Evolutionary conservation across 805 yeast genomes (phyloP), one percentile per base, ranked within the genome.

Genomic region (Yueomyces sinensis): DNA sequence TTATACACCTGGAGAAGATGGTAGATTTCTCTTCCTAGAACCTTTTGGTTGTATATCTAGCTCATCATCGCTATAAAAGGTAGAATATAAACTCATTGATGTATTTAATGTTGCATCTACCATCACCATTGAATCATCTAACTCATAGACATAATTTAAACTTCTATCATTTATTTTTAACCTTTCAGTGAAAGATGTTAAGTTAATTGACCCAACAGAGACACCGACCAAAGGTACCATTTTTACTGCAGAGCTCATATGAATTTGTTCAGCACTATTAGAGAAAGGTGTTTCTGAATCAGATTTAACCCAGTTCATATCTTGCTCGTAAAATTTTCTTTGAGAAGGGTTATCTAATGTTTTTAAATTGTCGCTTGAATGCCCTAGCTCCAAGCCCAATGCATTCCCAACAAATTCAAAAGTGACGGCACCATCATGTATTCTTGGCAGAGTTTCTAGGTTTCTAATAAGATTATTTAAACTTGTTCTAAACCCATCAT

Each of bases 191-290:
- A 59, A 62, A 17, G 62, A 51, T 34, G 61, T 63, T 31, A 70
- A 56, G 3, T 64, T 50, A 14, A 67, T 33, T 1, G 67, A 63
- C 0, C 65, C 66, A 14, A 58, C 43, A 37, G 62, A 64, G 22
- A 66, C 62, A 20, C 59, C 62, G 15, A 61, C 56, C 13, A 66
- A 39, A 0, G 70, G 62, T 4, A 52, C 41, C 35, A 57, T 47
- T 33, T 51, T 50, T 9, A 52, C 45, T 15, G 45, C 42, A 0
- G 53, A 53, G 13, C 31, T 14, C 9, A 9, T 11, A 2, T 4
- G 32, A 29, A 39, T 37, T 1, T 36, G 27, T 29, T 33, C 39
- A 18, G 35, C 27, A 29, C 30, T 30, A 17, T 34, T 30, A 3
- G 33, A 32, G 13, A 25, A n/a, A 15, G 17, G 13, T 7, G 45